Conservation (phyloP, 2,329 filamentous ascomycete species). For the Pleomassaria siparia region DNA sequence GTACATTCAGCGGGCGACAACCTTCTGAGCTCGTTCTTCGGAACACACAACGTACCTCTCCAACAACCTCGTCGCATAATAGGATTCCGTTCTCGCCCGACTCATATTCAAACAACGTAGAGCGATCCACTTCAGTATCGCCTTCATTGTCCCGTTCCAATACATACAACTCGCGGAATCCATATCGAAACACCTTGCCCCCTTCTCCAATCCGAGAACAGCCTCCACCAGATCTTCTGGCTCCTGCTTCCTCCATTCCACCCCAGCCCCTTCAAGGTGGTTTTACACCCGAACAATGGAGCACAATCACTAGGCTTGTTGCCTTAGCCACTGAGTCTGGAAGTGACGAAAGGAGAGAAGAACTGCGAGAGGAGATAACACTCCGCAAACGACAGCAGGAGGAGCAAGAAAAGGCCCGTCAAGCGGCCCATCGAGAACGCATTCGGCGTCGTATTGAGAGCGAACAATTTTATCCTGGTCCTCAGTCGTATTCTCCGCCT, state of each 20-base stretch:
- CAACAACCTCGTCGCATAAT: neutral
- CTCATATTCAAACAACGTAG: neutral
- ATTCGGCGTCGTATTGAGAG: constrained; percentile 3
- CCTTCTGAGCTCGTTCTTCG: constrained; percentile 10
- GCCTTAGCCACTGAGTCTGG: constrained; percentile 6
- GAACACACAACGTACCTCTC: constrained; percentile 2
- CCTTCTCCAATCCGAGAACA: constrained; percentile 5
- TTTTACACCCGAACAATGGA: constrained; percentile 10
- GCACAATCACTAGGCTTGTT: constrained; percentile 4
- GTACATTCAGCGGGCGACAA: constrained; percentile 8
- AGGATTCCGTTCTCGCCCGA: neutral
- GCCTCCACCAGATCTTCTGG: neutral
- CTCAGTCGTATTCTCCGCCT: neutral
- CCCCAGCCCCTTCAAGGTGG: constrained; percentile 1
- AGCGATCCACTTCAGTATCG: constrained; percentile 1
- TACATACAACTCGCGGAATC: constrained; percentile 7
- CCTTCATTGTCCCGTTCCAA: constrained; percentile 4
- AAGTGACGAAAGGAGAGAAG: constrained; percentile 4
- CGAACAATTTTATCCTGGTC: neutral
- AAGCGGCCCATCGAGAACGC: constrained; percentile 3
- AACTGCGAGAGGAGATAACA: constrained; percentile 8
- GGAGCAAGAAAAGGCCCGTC: constrained; percentile 4
- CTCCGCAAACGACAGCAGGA: constrained; percentile 5
- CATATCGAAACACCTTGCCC: constrained; percentile 6
- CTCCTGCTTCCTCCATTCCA: neutral